Evolutionary conservation across 805 yeast genomes (phyloP).

Genomic region (Maudiozyma bulderi): DNA sequence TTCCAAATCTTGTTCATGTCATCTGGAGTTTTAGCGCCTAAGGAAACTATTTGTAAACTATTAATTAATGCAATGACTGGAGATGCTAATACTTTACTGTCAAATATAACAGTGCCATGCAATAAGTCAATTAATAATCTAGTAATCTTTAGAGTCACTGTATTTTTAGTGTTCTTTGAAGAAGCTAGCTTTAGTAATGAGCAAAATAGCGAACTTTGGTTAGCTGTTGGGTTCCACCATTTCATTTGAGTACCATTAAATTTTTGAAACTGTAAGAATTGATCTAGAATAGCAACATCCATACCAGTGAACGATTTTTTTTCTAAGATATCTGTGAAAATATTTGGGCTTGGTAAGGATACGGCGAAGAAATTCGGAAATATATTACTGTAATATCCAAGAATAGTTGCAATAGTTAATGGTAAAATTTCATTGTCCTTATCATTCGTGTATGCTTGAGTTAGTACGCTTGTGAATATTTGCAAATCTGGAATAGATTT

Average conservation of each 20-base stretch:
- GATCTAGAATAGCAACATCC: slow-evolving; percentile 50
- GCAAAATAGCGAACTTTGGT: slow-evolving; percentile 54
- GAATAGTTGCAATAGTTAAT: slow-evolving; percentile 38
- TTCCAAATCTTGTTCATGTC: slow-evolving; percentile 40
- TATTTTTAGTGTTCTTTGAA: slow-evolving; percentile 19
- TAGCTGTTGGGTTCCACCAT: slow-evolving; percentile 64
- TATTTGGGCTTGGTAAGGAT: slow-evolving; percentile 27
- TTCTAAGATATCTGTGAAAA: slow-evolving; percentile 30
- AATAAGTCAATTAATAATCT: slow-evolving; percentile 41
- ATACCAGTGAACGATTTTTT: slow-evolving; percentile 34
- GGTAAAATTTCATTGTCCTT: slow-evolving; percentile 38
- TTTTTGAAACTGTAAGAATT: slow-evolving; percentile 53
- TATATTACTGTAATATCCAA: slow-evolving; percentile 32
- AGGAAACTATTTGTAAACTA: slow-evolving; percentile 31
- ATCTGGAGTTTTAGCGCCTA: slow-evolving; percentile 4
- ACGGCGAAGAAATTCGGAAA: slow-evolving; percentile 30
- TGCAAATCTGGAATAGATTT: slow-evolving; percentile 38
- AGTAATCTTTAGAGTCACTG: slow-evolving; percentile 36
- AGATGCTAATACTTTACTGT: slow-evolving; percentile 36
- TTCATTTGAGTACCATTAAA: slow-evolving; percentile 44
- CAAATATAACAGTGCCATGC: slow-evolving; percentile 46
- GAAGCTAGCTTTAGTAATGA: slow-evolving; percentile 48
- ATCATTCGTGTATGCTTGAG: slow-evolving; percentile 31
- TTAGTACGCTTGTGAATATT: slow-evolving; percentile 32
- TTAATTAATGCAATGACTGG: slow-evolving; percentile 49